Base-by-base conservation (phyloP, 2,329 filamentous ascomycete species). In the Scytalidium sp. region DNA sequence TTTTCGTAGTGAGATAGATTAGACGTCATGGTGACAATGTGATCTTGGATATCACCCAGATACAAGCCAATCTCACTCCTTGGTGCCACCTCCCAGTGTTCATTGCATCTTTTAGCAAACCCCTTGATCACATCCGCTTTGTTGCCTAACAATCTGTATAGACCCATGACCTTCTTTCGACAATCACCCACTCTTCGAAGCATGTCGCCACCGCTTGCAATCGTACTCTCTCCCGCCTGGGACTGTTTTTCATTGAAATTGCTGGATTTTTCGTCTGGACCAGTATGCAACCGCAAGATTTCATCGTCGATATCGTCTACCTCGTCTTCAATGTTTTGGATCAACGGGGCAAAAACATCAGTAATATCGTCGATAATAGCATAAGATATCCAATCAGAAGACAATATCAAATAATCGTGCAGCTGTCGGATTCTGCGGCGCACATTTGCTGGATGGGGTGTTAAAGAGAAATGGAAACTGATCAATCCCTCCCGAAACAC, bases 81-180 rank as follows among this genome's bases (percentile, higher is more conserved):
- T 10, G 94, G 94, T 5, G 94, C 93, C 51, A 99, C 89, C 60
- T 97, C 89, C 91, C 92, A 99, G 57, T 95, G 88, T 74, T 99
- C 93, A 64, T 97, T 99, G 73, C 94, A 99, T 13, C 94, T 81
- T 73, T 99, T 99, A 4, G 94, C 94, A 63, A 99, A 99, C 1
- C 94, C 94, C 72, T 97, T 97, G 76, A 99, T 97, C 51, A 99
- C 94, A 68, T 99, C 94, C 45, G 94, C 94, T 72, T 99, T 99
- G 70, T 96, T 97, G 49, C 94, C 94, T 17, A 99, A 75, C 41
- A 99, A 75, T 45, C 94, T 83, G 66, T 97, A 97, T 43, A 99
- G 75, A 29, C 88, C 87, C 92, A 99, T 99, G 56, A 99, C 94
- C 67, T 93, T 93, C 76, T 97, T 97, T 60, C 94, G 83, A 67